Base-by-base conservation (phyloP, 1,284 basidiomycete species). In the Gomphus sp. region DNA sequence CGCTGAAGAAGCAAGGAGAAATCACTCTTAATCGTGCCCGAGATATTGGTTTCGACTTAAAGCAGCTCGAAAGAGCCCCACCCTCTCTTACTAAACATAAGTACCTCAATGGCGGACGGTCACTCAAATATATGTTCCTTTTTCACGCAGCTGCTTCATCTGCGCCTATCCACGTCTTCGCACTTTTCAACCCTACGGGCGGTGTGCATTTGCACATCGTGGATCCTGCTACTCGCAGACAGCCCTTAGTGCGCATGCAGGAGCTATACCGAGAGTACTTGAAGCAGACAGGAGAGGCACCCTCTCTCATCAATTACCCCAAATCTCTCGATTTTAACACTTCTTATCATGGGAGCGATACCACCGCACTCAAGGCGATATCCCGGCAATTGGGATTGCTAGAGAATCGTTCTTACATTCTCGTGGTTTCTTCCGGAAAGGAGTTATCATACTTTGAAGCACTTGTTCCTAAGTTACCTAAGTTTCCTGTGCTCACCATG, bases 401-500 rank as follows among this genome's bases (percentile, higher is more conserved):
- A 61, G 87, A 91, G 67, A 82, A 85, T 63, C 73, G 87, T 76
- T 78, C 84, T 60, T 76, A 84, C 75, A 84, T 86, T 10, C 74
- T 98, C 37, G 82, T 93, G 25, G 77, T 98, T 22, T 96, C 93
- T 48, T 96, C 96, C 10, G 82, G 82, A 52, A 93, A 92, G 68
- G 87, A 93, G 55, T 82, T 89, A 64, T 74, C 78, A 11, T 97
- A 96, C 73, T 98, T 95, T 70, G 92, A 96, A 65, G 70, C 80
- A 0, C 76, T 80, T 28, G 73, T 93, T 36, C 80, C 87, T 3
- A 89, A 89, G 65, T 79, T 94, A 22, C 72, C 80, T 16, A 90
- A 89, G 64, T 96, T 97, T 74, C 97, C 97, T 0, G 79, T 98
- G 54, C 75, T 99, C 61, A 86, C 86, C 10, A 91, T 96, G 84